Conservation (phyloP, 257 asterid species). For the Fraxinus cuspidata region DNA sequence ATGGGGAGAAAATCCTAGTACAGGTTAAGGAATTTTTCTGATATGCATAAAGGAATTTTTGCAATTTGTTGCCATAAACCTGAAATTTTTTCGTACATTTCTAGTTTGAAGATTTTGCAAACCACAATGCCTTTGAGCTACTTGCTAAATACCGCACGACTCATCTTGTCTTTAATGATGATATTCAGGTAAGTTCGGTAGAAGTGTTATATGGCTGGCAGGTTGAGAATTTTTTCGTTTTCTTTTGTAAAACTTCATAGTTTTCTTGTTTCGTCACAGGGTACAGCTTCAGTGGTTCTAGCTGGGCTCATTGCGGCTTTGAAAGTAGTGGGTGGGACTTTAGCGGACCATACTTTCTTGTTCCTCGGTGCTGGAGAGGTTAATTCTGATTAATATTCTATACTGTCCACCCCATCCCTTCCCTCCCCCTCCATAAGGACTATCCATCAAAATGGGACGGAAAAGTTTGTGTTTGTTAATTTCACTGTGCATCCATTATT, state of each 20-base stretch:
- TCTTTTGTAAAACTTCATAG: constrained; percentile 6
- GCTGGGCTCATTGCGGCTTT: constrained; percentile 78
- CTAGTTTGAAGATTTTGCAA: constrained; percentile 94
- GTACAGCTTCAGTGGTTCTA: constrained; percentile 90
- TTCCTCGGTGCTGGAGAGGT: constrained; percentile 99
- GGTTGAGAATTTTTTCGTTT: background rate
- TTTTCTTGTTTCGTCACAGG: constrained; percentile 45
- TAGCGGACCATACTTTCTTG: constrained; percentile 83
- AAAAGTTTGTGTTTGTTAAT: background rate
- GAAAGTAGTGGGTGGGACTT: constrained; percentile 63
- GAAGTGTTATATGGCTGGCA: background rate
- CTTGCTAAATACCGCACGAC: constrained; percentile 73
- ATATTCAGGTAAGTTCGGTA: constrained; percentile 60
- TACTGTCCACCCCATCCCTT: no score
- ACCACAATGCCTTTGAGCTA: constrained; percentile 83
- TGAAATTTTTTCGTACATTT: constrained; percentile 14
- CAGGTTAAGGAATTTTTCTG: constrained; percentile 44
- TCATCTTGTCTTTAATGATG: constrained; percentile 92
- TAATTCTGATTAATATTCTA: constrained; percentile 4
- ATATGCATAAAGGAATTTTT: background rate
- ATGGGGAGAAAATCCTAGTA: constrained; percentile 80
- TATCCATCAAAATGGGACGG: no score
- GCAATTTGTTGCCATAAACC: constrained; percentile 11
- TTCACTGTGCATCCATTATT: background rate
- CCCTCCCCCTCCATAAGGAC: no score